Conservation (phyloP, 139 green algal genomes). For the Ettlia oleoabundans region DNA sequence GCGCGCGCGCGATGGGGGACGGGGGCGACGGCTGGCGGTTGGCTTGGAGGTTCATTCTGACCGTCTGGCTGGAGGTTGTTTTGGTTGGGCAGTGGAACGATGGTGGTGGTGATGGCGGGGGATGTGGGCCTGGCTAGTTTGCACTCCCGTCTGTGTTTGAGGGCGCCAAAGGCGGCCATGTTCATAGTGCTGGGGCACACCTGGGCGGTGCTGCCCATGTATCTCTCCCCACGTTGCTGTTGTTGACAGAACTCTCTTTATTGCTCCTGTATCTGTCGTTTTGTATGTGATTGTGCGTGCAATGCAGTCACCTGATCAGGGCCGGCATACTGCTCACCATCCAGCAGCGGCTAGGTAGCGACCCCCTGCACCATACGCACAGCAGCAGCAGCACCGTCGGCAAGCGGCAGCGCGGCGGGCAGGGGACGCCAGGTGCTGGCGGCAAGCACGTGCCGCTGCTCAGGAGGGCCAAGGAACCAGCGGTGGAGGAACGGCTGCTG, state of each 20-base stretch:
- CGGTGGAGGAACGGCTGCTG: constrained; percentile 64
- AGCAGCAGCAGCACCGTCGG: neutral
- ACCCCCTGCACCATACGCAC: neutral
- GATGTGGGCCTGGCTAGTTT: too few species aligned
- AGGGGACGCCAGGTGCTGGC: neutral
- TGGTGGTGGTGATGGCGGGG: too few species aligned
- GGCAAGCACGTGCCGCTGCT: constrained; percentile 56
- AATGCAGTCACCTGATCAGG: constrained; percentile 37
- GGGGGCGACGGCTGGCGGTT: neutral
- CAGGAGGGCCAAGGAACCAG: constrained; percentile 58
- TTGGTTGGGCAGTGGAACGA: too few species aligned
- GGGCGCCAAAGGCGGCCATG: neutral
- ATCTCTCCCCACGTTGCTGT: too few species aligned
- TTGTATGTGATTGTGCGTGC: too few species aligned
- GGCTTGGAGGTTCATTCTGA: neutral
- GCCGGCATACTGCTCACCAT: constrained; percentile 15
- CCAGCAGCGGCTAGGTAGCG: neutral
- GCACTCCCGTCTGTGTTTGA: too few species aligned
- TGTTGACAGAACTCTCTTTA: too few species aligned
- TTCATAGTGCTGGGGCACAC: neutral
- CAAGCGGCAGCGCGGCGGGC: neutral
- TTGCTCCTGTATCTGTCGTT: too few species aligned
- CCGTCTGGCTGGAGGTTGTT: neutral
- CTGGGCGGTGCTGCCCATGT: too few species aligned
- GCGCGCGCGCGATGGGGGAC: too few species aligned